Base-by-base conservation (phyloP, 1,284 basidiomycete species). In the Sanghuangporus weigelae region DNA sequence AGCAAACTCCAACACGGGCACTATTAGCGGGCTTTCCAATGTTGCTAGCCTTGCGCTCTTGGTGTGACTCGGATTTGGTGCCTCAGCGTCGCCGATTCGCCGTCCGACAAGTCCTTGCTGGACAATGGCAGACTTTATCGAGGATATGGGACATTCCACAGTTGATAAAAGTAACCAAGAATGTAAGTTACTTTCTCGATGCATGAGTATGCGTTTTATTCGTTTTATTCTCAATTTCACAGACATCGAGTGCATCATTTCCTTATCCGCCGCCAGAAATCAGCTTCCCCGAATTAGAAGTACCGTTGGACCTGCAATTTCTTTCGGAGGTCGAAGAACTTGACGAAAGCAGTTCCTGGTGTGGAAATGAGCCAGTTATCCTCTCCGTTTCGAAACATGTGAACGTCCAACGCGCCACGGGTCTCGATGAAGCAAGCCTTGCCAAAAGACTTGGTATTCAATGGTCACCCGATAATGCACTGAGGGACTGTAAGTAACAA, bases 1-100 rank as follows among this genome's bases (percentile, higher is more conserved):
- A 86, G 59, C 81, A 88, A 48, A 73, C 90, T 16, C 93, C 95
- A 0, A 76, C 89, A 35, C 83, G 89, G 26, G 89, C 89, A 1
- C 71, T 96, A 42, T 74, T 95, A 21, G 86, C 89, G 0, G 88
- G 92, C 36, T 78, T 93, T 39, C 95, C 96, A 1, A 95, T 96
- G 89, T 75, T 98, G 44, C 72, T 94, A 38, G 86, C 91, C 0
- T 75, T 98, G 46, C 87, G 93, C 44, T 70, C 40, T 7, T 65
- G 64, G 64, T 65, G 64, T 40, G 48, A 57, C 42, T 38, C 64
- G 2, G 60, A 59, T 11, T 59, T 56, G 19, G n/a, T 42, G 26
- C 42, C 60, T 35, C 31, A 46, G 7, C 55, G 79, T 62, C 83
- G 89, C 57, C 77, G 84, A 35, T 76, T 79, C 38, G 83, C 82